Conservation (phyloP, 208 protist genomes). For the Trypanosoma scelopori region DNA sequence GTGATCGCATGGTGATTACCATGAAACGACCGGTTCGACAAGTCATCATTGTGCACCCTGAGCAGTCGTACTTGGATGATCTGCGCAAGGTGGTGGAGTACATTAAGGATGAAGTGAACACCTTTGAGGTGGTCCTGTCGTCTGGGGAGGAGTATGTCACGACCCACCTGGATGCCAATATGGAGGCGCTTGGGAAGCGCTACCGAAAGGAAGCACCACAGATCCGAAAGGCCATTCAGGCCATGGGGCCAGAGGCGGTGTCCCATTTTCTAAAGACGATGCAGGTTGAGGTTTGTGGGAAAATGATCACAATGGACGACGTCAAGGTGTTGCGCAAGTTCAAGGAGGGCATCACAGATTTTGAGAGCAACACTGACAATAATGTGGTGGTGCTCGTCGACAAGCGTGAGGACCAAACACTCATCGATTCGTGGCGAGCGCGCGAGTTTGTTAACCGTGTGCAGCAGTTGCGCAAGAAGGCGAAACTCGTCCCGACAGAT, state of each 20-base stretch:
- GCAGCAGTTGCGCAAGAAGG: slow-evolving; percentile 97
- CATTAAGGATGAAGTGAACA: slow-evolving; percentile 94
- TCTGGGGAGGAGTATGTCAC: slow-evolving; percentile 77
- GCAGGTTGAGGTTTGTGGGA: slow-evolving; percentile 47
- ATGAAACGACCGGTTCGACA: slow-evolving; percentile 92
- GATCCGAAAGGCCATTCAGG: slow-evolving; percentile 82
- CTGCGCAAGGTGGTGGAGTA: slow-evolving; percentile 76
- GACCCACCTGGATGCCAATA: slow-evolving; percentile 89
- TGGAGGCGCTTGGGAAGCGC: slow-evolving; percentile 82
- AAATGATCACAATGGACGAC: slow-evolving; percentile 81
- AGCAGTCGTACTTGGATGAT: slow-evolving; percentile 69
- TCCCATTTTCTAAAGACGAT: slow-evolving; percentile 50
- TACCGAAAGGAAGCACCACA: slow-evolving; percentile 82
- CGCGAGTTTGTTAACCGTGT: slow-evolving; percentile 95
- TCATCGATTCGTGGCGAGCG: slow-evolving; percentile 89
- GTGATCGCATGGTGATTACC: slow-evolving; percentile 92
- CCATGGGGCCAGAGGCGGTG: slow-evolving; percentile 57
- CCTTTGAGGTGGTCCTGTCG: slow-evolving; percentile 80
- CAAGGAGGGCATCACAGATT: slow-evolving; percentile 79
- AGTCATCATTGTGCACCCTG: slow-evolving; percentile 88
- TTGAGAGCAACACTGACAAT: slow-evolving; percentile 88
- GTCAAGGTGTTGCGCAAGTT: slow-evolving; percentile 87
- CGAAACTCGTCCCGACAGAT: slow-evolving; percentile 75
- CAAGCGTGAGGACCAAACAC: slow-evolving; percentile 70
- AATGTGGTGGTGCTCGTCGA: slow-evolving; percentile 91